Conservation (phyloP, 148 eudicot species). For the Camellia lanceoleosa region DNA sequence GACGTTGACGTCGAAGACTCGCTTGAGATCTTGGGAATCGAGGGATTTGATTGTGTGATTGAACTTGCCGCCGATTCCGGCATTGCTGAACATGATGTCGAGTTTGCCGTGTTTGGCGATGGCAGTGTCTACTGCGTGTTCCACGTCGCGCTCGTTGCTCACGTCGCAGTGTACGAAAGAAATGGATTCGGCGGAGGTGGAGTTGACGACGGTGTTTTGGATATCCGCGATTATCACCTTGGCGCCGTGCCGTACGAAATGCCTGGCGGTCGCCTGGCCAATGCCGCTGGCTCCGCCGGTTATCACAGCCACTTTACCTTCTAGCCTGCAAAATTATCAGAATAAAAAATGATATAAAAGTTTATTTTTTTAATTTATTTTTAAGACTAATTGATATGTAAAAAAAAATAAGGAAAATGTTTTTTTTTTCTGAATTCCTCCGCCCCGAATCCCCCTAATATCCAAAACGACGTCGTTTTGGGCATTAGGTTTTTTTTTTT, state of each 20-base stretch:
- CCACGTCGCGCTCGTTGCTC: conserved; percentile 15
- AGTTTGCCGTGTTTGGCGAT: conserved; percentile 24
- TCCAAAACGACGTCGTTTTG: too few relatives aligned
- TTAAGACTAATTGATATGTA: too few relatives aligned
- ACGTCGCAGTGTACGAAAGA: conserved; percentile 14
- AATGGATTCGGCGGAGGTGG: not conserved
- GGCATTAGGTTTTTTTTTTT: too few relatives aligned
- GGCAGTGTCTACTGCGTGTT: conserved; percentile 16
- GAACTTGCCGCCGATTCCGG: conserved; percentile 12
- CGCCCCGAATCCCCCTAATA: too few relatives aligned
- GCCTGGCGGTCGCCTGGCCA: not conserved
- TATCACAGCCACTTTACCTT: not conserved
- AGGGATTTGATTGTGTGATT: too few relatives aligned
- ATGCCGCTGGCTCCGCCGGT: not conserved
- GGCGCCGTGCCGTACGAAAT: not conserved
- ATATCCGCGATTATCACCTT: not conserved
- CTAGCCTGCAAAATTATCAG: not conserved
- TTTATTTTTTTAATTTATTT: too few relatives aligned
- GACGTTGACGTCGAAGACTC: too few relatives aligned
- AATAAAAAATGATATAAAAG: too few relatives aligned
- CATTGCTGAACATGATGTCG: conserved; percentile 37
- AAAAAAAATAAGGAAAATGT: too few relatives aligned
- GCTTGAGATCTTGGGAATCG: too few relatives aligned
- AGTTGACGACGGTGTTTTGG: not conserved
- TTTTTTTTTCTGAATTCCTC: too few relatives aligned